Conservation (phyloP, 371 early-diverging fungal genomes). For the Rhizopus sp. region DNA sequence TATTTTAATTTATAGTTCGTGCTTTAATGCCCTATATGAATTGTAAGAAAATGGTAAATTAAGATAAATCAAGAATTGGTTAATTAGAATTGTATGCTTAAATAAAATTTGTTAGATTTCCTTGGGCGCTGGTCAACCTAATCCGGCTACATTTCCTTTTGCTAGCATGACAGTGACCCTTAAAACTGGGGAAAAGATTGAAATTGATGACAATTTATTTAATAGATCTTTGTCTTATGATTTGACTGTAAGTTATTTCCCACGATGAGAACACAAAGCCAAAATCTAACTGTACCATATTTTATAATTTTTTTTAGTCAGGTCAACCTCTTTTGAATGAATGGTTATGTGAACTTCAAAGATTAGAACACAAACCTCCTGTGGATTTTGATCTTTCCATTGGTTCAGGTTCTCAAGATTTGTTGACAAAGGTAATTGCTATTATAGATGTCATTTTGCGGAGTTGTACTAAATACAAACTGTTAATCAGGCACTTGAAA, state of each 20-base stretch:
- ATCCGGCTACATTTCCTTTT: constrained; percentile 74
- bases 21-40: constrained; percentile 22
- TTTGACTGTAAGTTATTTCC: constrained; percentile 48
- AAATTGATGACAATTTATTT: constrained; percentile 46
- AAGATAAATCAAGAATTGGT: no score
- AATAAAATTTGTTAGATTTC: constrained; percentile 57
- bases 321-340: constrained; percentile 64
- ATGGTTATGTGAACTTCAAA: constrained; percentile 69
- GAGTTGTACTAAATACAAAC: neutral
- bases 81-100: neutral
- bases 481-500: constrained; percentile 72
- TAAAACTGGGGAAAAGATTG: constrained; percentile 61
- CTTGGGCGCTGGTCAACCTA: constrained; percentile 76
- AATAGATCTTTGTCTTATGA: constrained; percentile 57
- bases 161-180: constrained; percentile 60
- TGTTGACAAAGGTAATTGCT: constrained; percentile 61
- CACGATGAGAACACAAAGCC: neutral
- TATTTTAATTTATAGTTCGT: constrained; percentile 18
- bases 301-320: no score
- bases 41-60: constrained; percentile 43
- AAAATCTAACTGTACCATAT: no score
- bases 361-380: constrained; percentile 61
- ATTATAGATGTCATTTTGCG: neutral
- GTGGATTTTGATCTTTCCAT: constrained; percentile 63
- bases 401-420: constrained; percentile 78